Percentiles rank a stretch among this genome's conserved stretches.
These are phyloP conservation scores for Dryas octopetala DNA, from an alignment of 306 rosid species.

Conservation along the genomic window DNA sequence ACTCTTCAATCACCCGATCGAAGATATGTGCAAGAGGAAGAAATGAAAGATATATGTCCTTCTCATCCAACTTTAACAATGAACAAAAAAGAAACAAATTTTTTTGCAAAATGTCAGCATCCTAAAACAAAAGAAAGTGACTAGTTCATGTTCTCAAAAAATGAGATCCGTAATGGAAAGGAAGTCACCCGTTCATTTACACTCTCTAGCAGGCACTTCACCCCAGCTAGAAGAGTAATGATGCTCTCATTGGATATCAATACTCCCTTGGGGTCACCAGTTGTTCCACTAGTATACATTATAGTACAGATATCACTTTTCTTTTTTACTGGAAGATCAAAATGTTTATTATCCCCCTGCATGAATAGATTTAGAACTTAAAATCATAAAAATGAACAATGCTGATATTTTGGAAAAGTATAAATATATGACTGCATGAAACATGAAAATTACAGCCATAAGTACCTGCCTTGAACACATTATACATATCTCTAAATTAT, in stretches of 20 bases:
- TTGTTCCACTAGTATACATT: slow-evolving; percentile 98
- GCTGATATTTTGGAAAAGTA: not conserved
- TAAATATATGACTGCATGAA: not conserved
- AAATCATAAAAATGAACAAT: not conserved
- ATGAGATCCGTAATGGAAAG: slow-evolving; percentile 7
- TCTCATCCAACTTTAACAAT: slow-evolving; percentile 48
- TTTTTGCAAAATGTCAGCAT: slow-evolving; percentile 25
- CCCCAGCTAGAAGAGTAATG: slow-evolving; percentile 73
- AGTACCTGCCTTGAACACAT: not conserved
- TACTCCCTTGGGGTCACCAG: slow-evolving; percentile 99
- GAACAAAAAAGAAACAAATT: slow-evolving; percentile 11
- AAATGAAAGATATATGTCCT: slow-evolving; percentile 85
- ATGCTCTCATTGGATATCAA: slow-evolving; percentile 83
- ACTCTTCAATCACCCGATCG: slow-evolving; percentile 93
- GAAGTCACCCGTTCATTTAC: slow-evolving; percentile 62
- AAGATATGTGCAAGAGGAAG: slow-evolving; percentile 96
- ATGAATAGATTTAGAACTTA: slow-evolving; percentile 28
- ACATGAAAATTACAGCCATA: slow-evolving; percentile 11
- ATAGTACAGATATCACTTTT: slow-evolving; percentile 83
- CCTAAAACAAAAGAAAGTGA: not conserved
- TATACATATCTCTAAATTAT: not conserved
- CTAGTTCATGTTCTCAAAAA: slow-evolving; percentile 6
- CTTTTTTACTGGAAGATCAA: slow-evolving; percentile 75
- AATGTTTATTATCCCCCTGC: slow-evolving; percentile 69
- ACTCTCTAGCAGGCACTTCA: slow-evolving; percentile 57